Evolutionary conservation across 2,329 filamentous ascomycete genomes (phyloP), one percentile per base, ranked within the genome.

Genomic region (Apiospora sp.): DNA sequence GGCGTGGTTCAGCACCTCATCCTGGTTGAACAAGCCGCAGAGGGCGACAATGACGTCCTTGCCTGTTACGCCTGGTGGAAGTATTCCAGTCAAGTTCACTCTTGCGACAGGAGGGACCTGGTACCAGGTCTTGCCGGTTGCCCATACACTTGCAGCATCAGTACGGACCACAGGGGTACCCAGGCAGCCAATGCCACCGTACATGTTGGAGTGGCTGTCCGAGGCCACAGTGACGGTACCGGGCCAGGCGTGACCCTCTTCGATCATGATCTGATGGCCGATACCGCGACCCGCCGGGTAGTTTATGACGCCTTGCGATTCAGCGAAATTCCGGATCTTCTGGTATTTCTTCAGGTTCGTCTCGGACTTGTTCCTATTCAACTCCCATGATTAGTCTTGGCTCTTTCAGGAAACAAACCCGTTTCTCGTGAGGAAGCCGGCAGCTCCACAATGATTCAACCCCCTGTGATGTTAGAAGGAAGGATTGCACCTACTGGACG

Each of bases 11-110:
- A 98, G 87, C 0, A 98, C 96, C 64, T 98, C 94, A 76, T 94
- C 92, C 71, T 93, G 90, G 83, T 93, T 93, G 85, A 98, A 97
- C 0, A 98, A 84, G 0, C 93, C 94, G 77, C 94, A 97, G 0
- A 98, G 87, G 0, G 94, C 94, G 37, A 98, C 89, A 76, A 98
- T 98, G 16, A 98, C 93, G 81, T 98, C 96, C 83, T 99, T 98
- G 43, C 95, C 96, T 0, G 93, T 94, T 0, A 98, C 95, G 14
- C 95, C 95, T 0, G 86, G 84, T 0, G 94, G 95, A 8, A 98
- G 84, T 0, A 89, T 82, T 8, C 95, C 95, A 0, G 88, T 93
- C 14, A 98, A 87, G 0, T 89, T 95, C 34, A 98, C 89, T 82
- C 93, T 92, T 0, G 93, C 94, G 41, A 97, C 89, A 0, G 94